Base-by-base conservation (phyloP, 2,329 filamentous ascomycete species). In the Neobulgaria alba region DNA sequence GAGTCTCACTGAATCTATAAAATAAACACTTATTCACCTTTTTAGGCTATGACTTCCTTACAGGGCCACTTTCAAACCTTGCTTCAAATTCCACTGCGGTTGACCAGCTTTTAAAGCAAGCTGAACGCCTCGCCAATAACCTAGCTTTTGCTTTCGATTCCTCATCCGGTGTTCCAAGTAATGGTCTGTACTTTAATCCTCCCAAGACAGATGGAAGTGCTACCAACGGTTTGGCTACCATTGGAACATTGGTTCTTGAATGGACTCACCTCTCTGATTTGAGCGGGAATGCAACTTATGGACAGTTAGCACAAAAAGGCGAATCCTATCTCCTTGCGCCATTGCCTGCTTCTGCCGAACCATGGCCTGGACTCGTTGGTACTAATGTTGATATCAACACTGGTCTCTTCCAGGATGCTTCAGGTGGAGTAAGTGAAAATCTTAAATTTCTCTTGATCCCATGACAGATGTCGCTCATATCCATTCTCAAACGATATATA, bases 191-290 rank as follows among this genome's bases (percentile, higher is more conserved):
- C 51, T 76, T 89, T 50, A 64, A 66, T 33, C 71, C 73, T 1
- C 61, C 67, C 23, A 64, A 67, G 3, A 65, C 67, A 30, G 70
- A 72, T 32, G 68, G 69, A 3, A 62, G 70, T 0, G 63, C 59
- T 0, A 74, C 68, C 7, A 93, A 87, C 59, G 81, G 82, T 5
- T 66, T 93, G 26, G 87, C 87, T 10, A 85, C 81, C 2, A 76
- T 79, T 17, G 87, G 87, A 17, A 86, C 84, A 1, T 65, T 94
- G 21, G 77, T 90, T 0, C 70, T 94, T 1, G 88, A 95, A 64
- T 94, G 86, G 85, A 85, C 81, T 2, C 82, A 74, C 5, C 71
- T 94, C 4, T 82, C 82, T 26, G 86, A 93, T 57, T 61, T 93
- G 38, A 82, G 80, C 0, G 79, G 79, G 1, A 69, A 89, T 55